Conservation (phyloP, 768 basidiomycete genomes). For the Mycena indigotica region DNA sequence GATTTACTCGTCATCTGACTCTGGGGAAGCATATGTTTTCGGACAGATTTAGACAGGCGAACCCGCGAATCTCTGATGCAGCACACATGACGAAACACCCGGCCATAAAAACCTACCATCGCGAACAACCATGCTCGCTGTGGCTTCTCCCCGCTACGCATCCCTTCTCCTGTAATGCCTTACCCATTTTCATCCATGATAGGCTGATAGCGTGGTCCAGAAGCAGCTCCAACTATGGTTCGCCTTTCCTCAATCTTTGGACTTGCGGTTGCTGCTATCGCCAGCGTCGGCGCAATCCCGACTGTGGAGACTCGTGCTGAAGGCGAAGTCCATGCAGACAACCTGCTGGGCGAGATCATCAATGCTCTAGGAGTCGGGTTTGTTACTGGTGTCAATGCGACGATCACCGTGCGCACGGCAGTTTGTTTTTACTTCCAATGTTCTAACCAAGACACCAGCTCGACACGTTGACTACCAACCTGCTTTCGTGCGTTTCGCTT, state of each 20-base stretch:
- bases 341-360: slow-evolving; percentile 41
- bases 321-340: slow-evolving; percentile 19
- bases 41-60: background rate
- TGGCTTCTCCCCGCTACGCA: slow-evolving; percentile 15
- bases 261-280: slow-evolving; percentile 27
- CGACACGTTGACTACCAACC: slow-evolving; percentile 37
- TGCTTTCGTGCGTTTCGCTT: slow-evolving; percentile 33
- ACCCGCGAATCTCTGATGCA: background rate
- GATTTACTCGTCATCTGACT: slow-evolving; percentile 16
- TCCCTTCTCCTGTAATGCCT: background rate
- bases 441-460: slow-evolving; percentile 29
- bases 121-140: background rate
- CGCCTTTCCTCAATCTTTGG: slow-evolving; percentile 25
- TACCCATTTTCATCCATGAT: too few species aligned
- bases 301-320: slow-evolving; percentile 22
- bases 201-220: too few species aligned
- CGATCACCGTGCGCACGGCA: slow-evolving; percentile 37
- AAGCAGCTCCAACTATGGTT: slow-evolving; percentile 8
- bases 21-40: slow-evolving; percentile 20
- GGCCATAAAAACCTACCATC: slow-evolving; percentile 3
- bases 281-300: slow-evolving; percentile 26
- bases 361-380: slow-evolving; percentile 42
- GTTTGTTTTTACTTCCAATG: background rate
- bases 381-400: slow-evolving; percentile 41
- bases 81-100: background rate